A percentile compares a stretch with the other conserved stretches of the same genome.
Conservation (phyloP, 2,329 filamentous ascomycete species). For the Fusarium proliferatum region DNA sequence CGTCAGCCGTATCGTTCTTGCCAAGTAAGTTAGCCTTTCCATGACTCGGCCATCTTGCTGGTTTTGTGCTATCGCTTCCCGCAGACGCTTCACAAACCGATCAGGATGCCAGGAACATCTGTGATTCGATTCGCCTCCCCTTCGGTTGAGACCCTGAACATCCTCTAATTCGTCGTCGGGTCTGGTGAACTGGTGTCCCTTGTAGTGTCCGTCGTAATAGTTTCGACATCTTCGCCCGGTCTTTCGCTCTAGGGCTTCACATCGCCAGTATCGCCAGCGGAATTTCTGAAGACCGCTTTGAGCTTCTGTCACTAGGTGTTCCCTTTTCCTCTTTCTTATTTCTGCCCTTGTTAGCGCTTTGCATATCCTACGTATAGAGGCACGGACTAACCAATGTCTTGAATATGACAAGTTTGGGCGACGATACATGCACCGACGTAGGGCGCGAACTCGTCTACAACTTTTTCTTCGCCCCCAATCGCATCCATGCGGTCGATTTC, state of each 20-base stretch:
- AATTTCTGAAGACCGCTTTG: constrained; percentile 3
- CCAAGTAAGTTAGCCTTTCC: neutral
- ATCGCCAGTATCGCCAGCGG: constrained; percentile 14
- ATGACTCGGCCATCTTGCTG: neutral
- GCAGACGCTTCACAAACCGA: neutral
- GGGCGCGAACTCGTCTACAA: neutral
- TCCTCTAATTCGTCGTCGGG: neutral
- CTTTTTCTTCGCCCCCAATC: neutral
- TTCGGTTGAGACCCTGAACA: neutral
- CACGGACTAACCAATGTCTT: neutral
- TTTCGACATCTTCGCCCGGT: constrained; percentile 6
- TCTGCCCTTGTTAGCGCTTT: neutral
- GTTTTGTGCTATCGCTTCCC: neutral
- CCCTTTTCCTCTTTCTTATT: neutral
- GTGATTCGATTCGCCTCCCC: neutral
- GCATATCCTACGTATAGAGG: rapidly evolving
- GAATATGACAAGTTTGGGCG: neutral
- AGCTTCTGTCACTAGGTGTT: neutral
- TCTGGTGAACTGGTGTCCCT: constrained; percentile 14
- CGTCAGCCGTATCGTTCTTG: neutral
- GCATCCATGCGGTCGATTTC: neutral
- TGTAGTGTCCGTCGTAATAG: neutral
- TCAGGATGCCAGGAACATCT: constrained; percentile 10
- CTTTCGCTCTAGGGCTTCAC: constrained; percentile 5
- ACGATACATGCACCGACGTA: neutral